Conservation (phyloP, 2,329 filamentous ascomycete genomes). For the Calonectria pseudoturangicola region DNA sequence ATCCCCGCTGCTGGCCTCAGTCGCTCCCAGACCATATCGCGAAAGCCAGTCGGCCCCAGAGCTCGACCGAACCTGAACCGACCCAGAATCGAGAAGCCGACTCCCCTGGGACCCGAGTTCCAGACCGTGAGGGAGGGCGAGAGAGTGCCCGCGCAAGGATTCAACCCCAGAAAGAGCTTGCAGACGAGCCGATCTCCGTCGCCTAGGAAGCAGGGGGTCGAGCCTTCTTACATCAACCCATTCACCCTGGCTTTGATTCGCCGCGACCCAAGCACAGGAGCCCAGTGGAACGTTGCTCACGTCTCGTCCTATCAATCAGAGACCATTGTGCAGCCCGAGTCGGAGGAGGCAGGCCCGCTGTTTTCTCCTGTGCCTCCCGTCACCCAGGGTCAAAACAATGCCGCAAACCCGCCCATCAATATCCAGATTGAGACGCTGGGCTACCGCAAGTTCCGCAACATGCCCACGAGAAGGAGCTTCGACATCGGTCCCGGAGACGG, state of each 20-base stretch:
- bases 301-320: slow-evolving; percentile 74
- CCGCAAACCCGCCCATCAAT: slow-evolving; percentile 65
- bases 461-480: slow-evolving; percentile 63
- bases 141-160: slow-evolving; percentile 33
- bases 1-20: background rate
- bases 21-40: slow-evolving; percentile 47
- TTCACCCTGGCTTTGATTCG: slow-evolving; percentile 81
- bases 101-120: slow-evolving; percentile 38
- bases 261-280: slow-evolving; percentile 80
- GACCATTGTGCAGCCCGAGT: slow-evolving; percentile 47
- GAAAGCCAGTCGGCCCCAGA: slow-evolving; percentile 57
- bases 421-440: slow-evolving; percentile 73
- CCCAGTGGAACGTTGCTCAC: slow-evolving; percentile 85
- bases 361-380: slow-evolving; percentile 52
- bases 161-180: slow-evolving; percentile 28
- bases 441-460: slow-evolving; percentile 74
- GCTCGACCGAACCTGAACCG: slow-evolving; percentile 41
- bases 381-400: slow-evolving; percentile 33
- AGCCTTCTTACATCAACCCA: slow-evolving; percentile 60
- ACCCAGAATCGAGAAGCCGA: slow-evolving; percentile 37
- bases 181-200: slow-evolving; percentile 59
- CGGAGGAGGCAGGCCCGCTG: slow-evolving; percentile 47
- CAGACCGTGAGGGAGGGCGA: slow-evolving; percentile 40
- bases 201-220: slow-evolving; percentile 58
- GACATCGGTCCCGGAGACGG: slow-evolving; percentile 54